phyloP scores from a whole-genome alignment of 495 filamentous ascomycete genomes.

The Hyaloscypha bicolor region DNA sequence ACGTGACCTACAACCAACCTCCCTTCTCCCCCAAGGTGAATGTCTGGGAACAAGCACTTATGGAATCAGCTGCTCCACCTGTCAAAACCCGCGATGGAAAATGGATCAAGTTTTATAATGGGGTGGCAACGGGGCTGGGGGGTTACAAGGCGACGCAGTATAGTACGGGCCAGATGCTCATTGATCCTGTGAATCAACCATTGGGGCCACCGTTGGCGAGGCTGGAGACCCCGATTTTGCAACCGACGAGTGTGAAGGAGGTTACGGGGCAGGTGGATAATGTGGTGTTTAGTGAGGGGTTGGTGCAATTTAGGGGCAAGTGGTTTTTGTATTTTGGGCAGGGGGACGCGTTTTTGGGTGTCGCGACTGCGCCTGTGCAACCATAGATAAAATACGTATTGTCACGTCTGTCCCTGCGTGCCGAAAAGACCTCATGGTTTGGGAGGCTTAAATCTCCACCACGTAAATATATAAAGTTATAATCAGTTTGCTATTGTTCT shows the following conservation, averaged over 20 bases:
- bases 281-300: conserved; percentile 15
- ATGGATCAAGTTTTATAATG: conserved; percentile 36
- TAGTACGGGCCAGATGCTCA: conserved; percentile 34
- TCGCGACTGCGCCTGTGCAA: conserved; percentile 3
- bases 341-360: conserved; percentile 6
- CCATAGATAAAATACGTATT: too few species aligned
- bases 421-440: too few species aligned
- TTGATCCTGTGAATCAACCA: conserved; percentile 19
- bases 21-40: conserved; percentile 10
- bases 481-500: too few species aligned
- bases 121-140: conserved; percentile 25
- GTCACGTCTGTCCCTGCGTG: too few species aligned
- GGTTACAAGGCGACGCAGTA: conserved; percentile 29
- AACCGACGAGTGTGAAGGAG: conserved; percentile 9
- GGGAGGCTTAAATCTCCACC: too few species aligned
- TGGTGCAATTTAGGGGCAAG: conserved; percentile 9
- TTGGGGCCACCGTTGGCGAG: conserved; percentile 23
- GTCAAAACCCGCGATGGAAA: conserved; percentile 32
- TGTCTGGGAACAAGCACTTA: conserved; percentile 22
- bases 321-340: conserved; percentile 11
- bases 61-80: conserved; percentile 27
- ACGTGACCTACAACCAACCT: conserved; percentile 29
- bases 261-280: conserved; percentile 13
- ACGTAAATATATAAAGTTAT: too few species aligned
- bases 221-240: conserved; percentile 12